Evolutionary conservation across 2,329 filamentous ascomycete species (phyloP), one percentile per base, ranked within the genome.

Genomic region (Botryosphaeria dothidea): DNA sequence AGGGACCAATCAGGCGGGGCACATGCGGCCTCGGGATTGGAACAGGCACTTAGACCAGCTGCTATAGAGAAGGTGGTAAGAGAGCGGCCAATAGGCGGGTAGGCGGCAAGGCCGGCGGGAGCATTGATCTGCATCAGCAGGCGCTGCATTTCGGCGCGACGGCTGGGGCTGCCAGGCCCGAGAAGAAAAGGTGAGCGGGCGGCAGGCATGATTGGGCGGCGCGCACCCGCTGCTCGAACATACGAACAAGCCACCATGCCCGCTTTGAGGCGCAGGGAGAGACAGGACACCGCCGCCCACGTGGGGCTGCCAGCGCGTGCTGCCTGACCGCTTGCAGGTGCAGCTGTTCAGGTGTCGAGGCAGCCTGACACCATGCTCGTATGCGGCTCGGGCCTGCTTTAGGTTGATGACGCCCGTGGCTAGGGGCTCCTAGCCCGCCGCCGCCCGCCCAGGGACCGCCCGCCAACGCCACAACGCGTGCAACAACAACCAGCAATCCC

Each of bases 201-300:
- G 56, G 56, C 56, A 60, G n/a, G 56, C 56, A 46, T 46, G 56
- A 60, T 60, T 60, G 56, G 56, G n/a, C 56, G 38, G 56, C 41
- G 56, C 34, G 56, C 56, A 31, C 19, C 56, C n/a, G 13, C 2
- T 23, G 3, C 27, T 31, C 38, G 41, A 60, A 29, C 29, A 29
- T 41, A 46, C 36, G 13, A n/a, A 6, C 23, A 27, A 57, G 54
- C 51, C 27, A 34, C 54, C 7, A 13, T 34, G 49, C 15, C 27
- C 8, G 17, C 23, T 17, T 5, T 17, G 27, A 15, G 51, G 29
- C 51, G 19, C 54, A 58, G 25, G 34, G 34, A 41, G 54, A 60
- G 25, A 60, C 56, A 60, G 3, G 25, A n/a, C 51, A 19, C 34
- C 9, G 11, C 23, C 46, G 4, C 31, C 49, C 49, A 52, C 49